Conservation (phyloP, 768 basidiomycete genomes). For the Lepiota brunneoincarnata region DNA sequence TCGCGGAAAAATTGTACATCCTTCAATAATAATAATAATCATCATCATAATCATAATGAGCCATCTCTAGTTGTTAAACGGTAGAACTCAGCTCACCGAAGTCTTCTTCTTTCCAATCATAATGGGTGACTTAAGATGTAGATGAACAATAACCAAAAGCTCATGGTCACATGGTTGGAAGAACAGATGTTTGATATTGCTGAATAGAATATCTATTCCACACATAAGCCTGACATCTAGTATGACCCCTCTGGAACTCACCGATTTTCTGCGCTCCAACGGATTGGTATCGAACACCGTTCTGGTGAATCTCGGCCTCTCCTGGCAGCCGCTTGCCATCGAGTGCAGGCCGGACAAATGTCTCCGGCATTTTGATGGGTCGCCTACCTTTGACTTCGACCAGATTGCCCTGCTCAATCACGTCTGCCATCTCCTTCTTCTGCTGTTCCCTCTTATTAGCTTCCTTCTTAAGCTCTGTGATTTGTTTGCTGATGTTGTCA, state of each 20-base stretch:
- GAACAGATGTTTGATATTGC: conserved; percentile 97
- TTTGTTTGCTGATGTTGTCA: conserved; percentile 84
- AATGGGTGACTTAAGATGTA: conserved; percentile 92
- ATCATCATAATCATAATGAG: conserved; percentile 3
- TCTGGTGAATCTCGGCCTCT: conserved; percentile 98
- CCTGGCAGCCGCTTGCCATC: conserved; percentile 95
- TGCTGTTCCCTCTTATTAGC: conserved; percentile 97
- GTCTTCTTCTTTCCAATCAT: conserved; percentile 99
- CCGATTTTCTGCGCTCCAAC: conserved; percentile 90
- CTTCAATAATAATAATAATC: conserved; percentile 33
- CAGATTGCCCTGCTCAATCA: conserved; percentile 90
- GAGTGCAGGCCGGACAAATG: conserved; percentile 89
- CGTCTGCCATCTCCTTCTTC: conserved; percentile 98
- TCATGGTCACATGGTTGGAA: conserved; percentile 99
- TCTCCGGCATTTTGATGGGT: conserved; percentile 84
- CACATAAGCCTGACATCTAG: neutral
- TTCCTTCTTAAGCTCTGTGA: conserved; percentile 94
- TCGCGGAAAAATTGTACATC: conserved; percentile 99
- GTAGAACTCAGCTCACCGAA: conserved; percentile 51
- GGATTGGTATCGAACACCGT: conserved; percentile 91
- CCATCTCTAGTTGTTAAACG: neutral
- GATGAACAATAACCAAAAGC: conserved; percentile 88
- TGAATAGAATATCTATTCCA: conserved; percentile 81
- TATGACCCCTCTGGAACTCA: conserved; percentile 31
- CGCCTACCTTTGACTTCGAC: conserved; percentile 87